These are phyloP conservation scores for Mucor lusitanicus DNA, from an alignment of 371 early-diverging fungal species.

Conservation along the genomic window DNA sequence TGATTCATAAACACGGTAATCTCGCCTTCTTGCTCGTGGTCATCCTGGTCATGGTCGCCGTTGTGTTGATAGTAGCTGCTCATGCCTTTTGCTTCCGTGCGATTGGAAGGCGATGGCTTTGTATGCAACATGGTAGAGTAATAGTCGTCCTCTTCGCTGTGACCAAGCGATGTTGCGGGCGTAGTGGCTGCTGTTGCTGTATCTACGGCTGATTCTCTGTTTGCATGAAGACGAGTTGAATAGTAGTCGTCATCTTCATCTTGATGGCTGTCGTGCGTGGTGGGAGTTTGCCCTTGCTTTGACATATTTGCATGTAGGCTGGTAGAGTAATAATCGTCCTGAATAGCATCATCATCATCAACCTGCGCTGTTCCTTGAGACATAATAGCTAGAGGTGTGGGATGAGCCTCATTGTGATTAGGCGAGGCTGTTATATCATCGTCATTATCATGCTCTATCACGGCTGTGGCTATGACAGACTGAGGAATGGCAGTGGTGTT, in stretches of 20 bases:
- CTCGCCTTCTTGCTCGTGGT: constrained; percentile 21
- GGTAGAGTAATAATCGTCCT: not conserved
- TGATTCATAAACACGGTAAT: constrained; percentile 25
- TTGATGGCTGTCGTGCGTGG: not conserved
- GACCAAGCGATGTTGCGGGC: not conserved
- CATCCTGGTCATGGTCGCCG: not conserved
- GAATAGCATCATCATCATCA: not conserved
- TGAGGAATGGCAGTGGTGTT: not conserved
- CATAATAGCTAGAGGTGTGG: too few species aligned
- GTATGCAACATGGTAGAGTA: constrained; percentile 15
- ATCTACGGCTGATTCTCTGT: not conserved
- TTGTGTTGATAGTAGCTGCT: constrained; percentile 9
- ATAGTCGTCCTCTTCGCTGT: constrained; percentile 9
- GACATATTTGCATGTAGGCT: not conserved
- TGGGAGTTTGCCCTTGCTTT: not conserved
- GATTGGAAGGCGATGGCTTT: not conserved
- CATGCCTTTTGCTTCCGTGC: not conserved
- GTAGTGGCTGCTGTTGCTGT: not conserved
- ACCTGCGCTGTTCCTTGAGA: not conserved
- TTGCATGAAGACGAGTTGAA: not conserved
- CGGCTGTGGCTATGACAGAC: not conserved
- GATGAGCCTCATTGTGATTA: not conserved
- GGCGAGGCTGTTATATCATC: not conserved
- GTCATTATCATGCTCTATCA: not conserved
- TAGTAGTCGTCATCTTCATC: not conserved